Percentiles rank a stretch among this genome's conserved stretches.
Evolutionary conservation across 768 basidiomycete species (phyloP).

Genomic region (Rickenella mellea): DNA sequence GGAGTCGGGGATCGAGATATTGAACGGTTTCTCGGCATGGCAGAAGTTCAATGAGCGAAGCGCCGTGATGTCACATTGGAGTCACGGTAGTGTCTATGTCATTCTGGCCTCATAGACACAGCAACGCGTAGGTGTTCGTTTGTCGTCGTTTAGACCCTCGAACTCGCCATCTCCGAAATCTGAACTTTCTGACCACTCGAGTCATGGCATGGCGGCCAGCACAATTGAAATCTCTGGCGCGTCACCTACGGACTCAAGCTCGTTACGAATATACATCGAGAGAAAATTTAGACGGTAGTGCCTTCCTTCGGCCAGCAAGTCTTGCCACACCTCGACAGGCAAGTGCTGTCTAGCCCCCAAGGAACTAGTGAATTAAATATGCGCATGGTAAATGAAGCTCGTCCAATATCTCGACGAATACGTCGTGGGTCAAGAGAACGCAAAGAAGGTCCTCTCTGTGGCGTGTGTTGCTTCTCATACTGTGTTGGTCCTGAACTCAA

Average conservation of each 20-base stretch:
- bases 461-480: conserved; percentile 49
- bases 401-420: conserved; percentile 81
- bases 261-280: conserved; percentile 31
- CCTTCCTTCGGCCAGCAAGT: conserved; percentile 31
- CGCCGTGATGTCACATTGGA: background rate
- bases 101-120: background rate
- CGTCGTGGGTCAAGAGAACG: conserved; percentile 84
- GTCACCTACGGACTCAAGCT: conserved; percentile 48
- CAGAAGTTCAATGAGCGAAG: conserved; percentile 1
- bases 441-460: conserved; percentile 90
- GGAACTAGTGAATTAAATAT: too few species aligned
- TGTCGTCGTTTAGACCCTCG: background rate
- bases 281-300: conserved; percentile 22
- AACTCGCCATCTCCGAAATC: too few species aligned
- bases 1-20: conserved; percentile 42
- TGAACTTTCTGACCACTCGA: conserved; percentile 5
- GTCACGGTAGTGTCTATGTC: background rate
- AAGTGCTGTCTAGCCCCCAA: too few species aligned
- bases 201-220: conserved; percentile 17
- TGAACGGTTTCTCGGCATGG: conserved; percentile 38
- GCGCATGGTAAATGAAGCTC: conserved; percentile 36
- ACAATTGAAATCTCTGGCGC: conserved; percentile 18
- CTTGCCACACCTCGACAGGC: conserved; percentile 55
- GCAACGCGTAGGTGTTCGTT: background rate
- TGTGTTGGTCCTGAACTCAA: background rate